Evolutionary conservation across 2,329 filamentous ascomycete genomes (phyloP).

Genomic region (Phialophora macrospora): DNA sequence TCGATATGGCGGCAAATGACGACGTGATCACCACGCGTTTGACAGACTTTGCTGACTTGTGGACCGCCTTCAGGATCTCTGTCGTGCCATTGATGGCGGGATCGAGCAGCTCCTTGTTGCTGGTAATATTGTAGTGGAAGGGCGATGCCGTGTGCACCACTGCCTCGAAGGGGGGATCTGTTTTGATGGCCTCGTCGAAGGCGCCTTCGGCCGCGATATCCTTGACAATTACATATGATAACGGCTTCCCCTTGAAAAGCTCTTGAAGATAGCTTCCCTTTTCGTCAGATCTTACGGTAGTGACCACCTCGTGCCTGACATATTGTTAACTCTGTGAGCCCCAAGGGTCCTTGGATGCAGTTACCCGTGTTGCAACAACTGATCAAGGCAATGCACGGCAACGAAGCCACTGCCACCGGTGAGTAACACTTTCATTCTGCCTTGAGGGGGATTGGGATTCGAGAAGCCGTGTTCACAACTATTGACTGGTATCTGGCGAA

Average conservation of each 20-base stretch:
- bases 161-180: conserved; percentile 65
- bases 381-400: conserved; percentile 27
- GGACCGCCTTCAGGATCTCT: conserved; percentile 65
- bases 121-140: conserved; percentile 73
- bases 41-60: conserved; percentile 65
- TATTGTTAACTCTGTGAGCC: conserved; percentile 6
- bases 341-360: background rate
- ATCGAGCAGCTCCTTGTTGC: conserved; percentile 63
- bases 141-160: conserved; percentile 76
- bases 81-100: conserved; percentile 67
- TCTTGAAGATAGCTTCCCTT: conserved; percentile 40
- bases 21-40: conserved; percentile 75
- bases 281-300: conserved; percentile 41
- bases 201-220: conserved; percentile 28
- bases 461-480: background rate
- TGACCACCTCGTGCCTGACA: conserved; percentile 34
- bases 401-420: conserved; percentile 34
- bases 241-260: conserved; percentile 30
- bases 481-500: background rate
- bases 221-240: conserved; percentile 25
- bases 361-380: conserved; percentile 27
- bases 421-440: conserved; percentile 31
- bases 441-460: background rate
- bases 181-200: conserved; percentile 51
- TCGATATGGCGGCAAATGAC: conserved; percentile 68